A percentile compares a stretch with the other conserved stretches of the same genome.
phyloP scores from a whole-genome alignment of 768 basidiomycete genomes.

The Suillus alpinus region DNA sequence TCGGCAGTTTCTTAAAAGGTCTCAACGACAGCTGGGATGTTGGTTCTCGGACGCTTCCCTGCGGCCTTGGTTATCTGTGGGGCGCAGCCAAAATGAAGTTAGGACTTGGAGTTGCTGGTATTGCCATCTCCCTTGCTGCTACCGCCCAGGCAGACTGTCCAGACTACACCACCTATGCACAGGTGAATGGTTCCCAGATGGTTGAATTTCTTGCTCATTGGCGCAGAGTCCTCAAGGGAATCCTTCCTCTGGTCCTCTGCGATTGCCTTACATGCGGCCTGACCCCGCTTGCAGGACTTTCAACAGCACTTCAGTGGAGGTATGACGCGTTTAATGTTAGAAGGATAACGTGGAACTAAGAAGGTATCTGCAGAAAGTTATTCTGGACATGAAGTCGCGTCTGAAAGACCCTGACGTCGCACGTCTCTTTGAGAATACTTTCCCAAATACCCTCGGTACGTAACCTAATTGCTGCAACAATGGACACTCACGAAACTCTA shows the following conservation, averaged over 20 bases:
- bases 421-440: conserved; percentile 77
- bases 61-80: conserved; percentile 8
- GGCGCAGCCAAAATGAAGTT: conserved; percentile 15
- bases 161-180: conserved; percentile 60
- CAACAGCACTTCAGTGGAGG: conserved; percentile 74
- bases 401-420: conserved; percentile 78
- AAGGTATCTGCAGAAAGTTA: conserved; percentile 51
- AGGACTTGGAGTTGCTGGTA: conserved; percentile 20
- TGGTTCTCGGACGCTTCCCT: conserved; percentile 4
- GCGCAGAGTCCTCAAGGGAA: conserved; percentile 57
- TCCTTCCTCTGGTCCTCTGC: conserved; percentile 56
- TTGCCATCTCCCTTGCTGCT: conserved; percentile 22
- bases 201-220: not conserved
- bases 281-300: conserved; percentile 69
- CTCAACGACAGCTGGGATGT: conserved; percentile 6
- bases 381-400: conserved; percentile 66
- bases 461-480: not conserved
- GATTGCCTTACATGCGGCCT: conserved; percentile 73
- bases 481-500: not conserved
- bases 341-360: not conserved
- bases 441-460: conserved; percentile 77
- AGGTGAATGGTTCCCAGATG: conserved; percentile 32
- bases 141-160: conserved; percentile 44
- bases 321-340: conserved; percentile 21
- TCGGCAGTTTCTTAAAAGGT: conserved; percentile 10